These are phyloP conservation scores for Botryobasidium botryosum DNA, from an alignment of 768 basidiomycete species.

Conservation along the genomic window DNA sequence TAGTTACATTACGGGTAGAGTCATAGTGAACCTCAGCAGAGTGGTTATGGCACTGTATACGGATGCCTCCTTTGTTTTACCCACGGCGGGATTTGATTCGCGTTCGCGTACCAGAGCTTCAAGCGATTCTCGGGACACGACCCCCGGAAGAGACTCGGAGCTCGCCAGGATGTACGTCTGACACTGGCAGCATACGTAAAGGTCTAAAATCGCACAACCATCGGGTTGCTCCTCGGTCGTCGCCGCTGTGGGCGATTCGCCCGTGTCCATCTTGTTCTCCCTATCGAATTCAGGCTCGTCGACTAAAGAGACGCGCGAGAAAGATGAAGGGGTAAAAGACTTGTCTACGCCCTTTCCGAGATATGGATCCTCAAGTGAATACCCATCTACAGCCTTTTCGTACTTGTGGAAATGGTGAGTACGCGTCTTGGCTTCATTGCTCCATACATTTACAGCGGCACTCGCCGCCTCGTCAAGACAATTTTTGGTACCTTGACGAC, in stretches of 20 bases:
- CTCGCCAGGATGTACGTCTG: constrained; percentile 48
- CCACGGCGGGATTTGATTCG: constrained; percentile 31
- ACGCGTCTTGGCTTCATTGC: constrained; percentile 33
- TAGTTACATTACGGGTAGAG: constrained; percentile 1
- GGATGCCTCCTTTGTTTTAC: constrained; percentile 37
- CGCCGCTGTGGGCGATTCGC: constrained; percentile 6
- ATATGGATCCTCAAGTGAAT: constrained; percentile 44
- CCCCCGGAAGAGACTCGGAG: constrained; percentile 53
- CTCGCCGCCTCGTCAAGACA: constrained; percentile 39
- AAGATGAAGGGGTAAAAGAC: background rate
- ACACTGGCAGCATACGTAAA: constrained; percentile 78
- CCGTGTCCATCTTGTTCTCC: constrained; percentile 36
- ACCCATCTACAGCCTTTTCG: constrained; percentile 48
- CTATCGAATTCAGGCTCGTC: constrained; percentile 19
- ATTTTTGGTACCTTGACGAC: constrained; percentile 30
- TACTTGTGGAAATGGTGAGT: constrained; percentile 69
- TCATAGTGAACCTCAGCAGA: constrained; percentile 36
- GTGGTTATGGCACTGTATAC: constrained; percentile 48
- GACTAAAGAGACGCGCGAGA: background rate
- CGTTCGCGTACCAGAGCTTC: constrained; percentile 48
- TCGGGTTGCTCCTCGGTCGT: constrained; percentile 17
- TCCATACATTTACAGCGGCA: constrained; percentile 19
- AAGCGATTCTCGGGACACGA: constrained; percentile 43
- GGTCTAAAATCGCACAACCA: constrained; percentile 32
- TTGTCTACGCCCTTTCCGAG: too few relatives aligned